phyloP scores from a whole-genome alignment of 2,329 filamentous ascomycete genomes.

The Aspergillus carbonarius region DNA sequence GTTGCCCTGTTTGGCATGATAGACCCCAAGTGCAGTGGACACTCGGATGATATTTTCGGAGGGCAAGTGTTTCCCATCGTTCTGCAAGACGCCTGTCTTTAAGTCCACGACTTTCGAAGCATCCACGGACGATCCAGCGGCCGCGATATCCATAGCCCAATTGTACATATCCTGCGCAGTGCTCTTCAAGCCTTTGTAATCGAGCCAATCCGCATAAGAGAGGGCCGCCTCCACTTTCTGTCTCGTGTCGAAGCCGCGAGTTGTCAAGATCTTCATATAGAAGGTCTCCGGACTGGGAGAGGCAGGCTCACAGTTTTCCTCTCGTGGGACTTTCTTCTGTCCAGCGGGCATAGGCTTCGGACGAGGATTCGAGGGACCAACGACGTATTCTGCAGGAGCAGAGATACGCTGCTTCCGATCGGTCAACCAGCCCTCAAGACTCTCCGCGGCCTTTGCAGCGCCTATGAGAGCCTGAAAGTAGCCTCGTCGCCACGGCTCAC shows the following conservation, averaged over 20 bases:
- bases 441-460: conserved; percentile 72
- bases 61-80: conserved; percentile 53
- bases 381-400: conserved; percentile 71
- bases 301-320: conserved; percentile 71
- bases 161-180: conserved; percentile 71
- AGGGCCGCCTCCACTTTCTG: conserved; percentile 81
- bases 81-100: conserved; percentile 63
- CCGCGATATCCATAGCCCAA: conserved; percentile 74
- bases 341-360: conserved; percentile 70
- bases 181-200: conserved; percentile 67
- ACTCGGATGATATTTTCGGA: conserved; percentile 74
- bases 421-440: conserved; percentile 74
- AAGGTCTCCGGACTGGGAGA: conserved; percentile 71
- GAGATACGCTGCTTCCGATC: conserved; percentile 66
- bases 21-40: conserved; percentile 74
- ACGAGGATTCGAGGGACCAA: conserved; percentile 79
- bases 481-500: conserved; percentile 79
- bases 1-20: conserved; percentile 70
- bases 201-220: conserved; percentile 80
- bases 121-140: conserved; percentile 52
- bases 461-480: conserved; percentile 83
- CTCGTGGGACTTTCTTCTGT: conserved; percentile 61
- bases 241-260: conserved; percentile 71
- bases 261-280: conserved; percentile 80
- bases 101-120: conserved; percentile 56